Conservation (phyloP, 1,284 basidiomycete genomes). For the Cryptococcus maquisensis region DNA sequence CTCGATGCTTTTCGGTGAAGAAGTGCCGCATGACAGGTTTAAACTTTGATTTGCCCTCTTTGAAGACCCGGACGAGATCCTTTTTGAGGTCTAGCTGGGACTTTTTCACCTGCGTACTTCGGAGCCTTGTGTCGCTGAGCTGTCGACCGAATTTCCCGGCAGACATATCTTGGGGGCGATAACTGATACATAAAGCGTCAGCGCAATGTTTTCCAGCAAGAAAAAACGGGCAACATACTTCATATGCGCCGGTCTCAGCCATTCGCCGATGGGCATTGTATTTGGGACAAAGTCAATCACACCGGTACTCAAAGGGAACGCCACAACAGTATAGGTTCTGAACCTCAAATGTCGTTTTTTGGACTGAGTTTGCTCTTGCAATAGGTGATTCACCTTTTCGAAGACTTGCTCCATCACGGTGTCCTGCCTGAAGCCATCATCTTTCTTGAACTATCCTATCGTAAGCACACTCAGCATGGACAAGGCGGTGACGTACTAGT, state of each 20-base stretch:
- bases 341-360: conserved; percentile 67
- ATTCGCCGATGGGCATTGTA: conserved; percentile 63
- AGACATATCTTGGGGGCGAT: conserved; percentile 1
- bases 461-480: background rate
- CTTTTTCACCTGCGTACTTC: background rate
- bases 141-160: background rate
- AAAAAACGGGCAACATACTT: conserved; percentile 51
- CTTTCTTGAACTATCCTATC: conserved; percentile 76
- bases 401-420: conserved; percentile 99
- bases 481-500: conserved; percentile 58
- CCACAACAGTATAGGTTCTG: conserved; percentile 83
- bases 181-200: background rate
- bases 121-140: background rate
- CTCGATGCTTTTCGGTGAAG: conserved; percentile 83
- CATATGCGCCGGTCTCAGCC: conserved; percentile 62
- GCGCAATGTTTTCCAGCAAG: background rate
- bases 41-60: conserved; percentile 55
- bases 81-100: background rate
- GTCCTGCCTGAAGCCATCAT: conserved; percentile 91
- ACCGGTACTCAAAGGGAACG: conserved; percentile 74
- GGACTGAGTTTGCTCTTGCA: conserved; percentile 70
- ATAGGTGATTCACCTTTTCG: conserved; percentile 75
- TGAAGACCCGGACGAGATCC: background rate
- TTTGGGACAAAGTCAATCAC: conserved; percentile 87
- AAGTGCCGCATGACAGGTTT: conserved; percentile 89